A percentile compares a stretch with the other conserved stretches of the same genome.
phyloP scores from a whole-genome alignment of 2,329 filamentous ascomycete species.

The Ambrosiella beaveri region DNA sequence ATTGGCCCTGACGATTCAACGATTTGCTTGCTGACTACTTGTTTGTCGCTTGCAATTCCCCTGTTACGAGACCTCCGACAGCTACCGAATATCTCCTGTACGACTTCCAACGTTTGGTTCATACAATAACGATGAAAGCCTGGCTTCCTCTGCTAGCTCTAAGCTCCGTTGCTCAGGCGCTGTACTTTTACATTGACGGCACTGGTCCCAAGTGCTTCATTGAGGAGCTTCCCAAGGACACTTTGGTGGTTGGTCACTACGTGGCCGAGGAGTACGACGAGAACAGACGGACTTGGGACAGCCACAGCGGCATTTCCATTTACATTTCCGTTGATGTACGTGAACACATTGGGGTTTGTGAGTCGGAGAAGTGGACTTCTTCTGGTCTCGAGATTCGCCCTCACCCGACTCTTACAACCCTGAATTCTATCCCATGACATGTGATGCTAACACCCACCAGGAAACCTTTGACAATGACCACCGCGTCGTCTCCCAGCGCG shows the following conservation, averaged over 20 bases:
- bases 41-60: neutral
- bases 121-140: conserved; percentile 32
- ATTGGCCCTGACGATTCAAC: neutral
- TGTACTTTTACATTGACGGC: conserved; percentile 93
- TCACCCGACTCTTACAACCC: neutral
- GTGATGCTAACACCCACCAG: conserved; percentile 21
- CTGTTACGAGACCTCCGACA: neutral
- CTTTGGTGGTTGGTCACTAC: conserved; percentile 87
- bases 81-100: neutral
- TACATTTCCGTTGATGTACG: conserved; percentile 76
- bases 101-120: neutral
- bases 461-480: conserved; percentile 97
- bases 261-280: conserved; percentile 71
- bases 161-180: conserved; percentile 50
- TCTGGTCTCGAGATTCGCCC: neutral
- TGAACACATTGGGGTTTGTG: conserved; percentile 12
- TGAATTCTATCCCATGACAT: neutral
- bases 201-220: conserved; percentile 84
- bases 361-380: neutral
- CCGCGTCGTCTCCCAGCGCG: conserved; percentile 79
- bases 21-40: neutral
- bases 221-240: conserved; percentile 95
- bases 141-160: conserved; percentile 51
- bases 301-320: conserved; percentile 62
- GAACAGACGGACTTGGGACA: conserved; percentile 45